phyloP scores from a whole-genome alignment of 257 asterid genomes.

The Plectranthus barbatus region DNA sequence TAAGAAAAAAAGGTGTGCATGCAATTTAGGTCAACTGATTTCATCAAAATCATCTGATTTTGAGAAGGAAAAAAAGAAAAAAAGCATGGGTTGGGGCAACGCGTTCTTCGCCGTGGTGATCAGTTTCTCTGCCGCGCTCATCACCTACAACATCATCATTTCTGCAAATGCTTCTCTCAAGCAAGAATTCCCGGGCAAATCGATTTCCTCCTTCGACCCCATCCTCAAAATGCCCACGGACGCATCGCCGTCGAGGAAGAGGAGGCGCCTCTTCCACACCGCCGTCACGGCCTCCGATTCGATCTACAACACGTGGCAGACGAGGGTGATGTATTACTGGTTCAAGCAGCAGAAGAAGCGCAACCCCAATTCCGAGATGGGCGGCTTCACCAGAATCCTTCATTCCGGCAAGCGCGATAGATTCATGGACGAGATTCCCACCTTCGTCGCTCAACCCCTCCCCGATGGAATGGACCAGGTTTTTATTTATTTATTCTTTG shows the following conservation, averaged over 20 bases:
- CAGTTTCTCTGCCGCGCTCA: slow-evolving; percentile 64
- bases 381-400: slow-evolving; percentile 84
- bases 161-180: slow-evolving; percentile 85
- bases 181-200: slow-evolving; percentile 64
- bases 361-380: slow-evolving; percentile 68
- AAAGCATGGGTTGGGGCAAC: slow-evolving; percentile 82
- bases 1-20: no score
- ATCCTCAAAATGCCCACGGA: slow-evolving; percentile 75
- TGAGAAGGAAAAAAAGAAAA: neutral
- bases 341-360: slow-evolving; percentile 55
- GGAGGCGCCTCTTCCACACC: slow-evolving; percentile 68
- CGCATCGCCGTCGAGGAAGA: slow-evolving; percentile 20
- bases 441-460: slow-evolving; percentile 85
- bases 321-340: slow-evolving; percentile 93
- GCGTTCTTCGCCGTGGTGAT: slow-evolving; percentile 61
- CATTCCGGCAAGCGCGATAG: slow-evolving; percentile 66
- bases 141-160: slow-evolving; percentile 83
- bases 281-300: slow-evolving; percentile 93
- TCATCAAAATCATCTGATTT: no score
- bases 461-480: slow-evolving; percentile 94
- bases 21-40: no score
- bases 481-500: neutral
- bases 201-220: slow-evolving; percentile 47
- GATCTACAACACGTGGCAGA: slow-evolving; percentile 93
- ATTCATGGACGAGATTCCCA: slow-evolving; percentile 95